phyloP scores from a whole-genome alignment of 768 basidiomycete genomes.

The Tubosaeta brunneosetosa region DNA sequence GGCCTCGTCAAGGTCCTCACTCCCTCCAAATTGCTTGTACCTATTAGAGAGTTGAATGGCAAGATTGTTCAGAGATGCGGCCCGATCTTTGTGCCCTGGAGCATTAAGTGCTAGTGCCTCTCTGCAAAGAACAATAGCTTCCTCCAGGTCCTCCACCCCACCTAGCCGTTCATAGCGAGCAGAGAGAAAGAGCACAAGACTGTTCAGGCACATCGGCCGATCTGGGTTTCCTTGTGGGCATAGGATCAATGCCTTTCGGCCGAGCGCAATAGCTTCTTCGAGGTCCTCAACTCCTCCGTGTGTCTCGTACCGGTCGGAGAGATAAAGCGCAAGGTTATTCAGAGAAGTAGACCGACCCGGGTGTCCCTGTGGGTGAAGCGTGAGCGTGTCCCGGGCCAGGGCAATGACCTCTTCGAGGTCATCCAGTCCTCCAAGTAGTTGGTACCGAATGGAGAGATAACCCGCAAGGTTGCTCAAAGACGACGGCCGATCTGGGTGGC shows the following conservation, averaged over 20 bases:
- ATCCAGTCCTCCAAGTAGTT: not conserved
- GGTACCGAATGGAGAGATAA: not conserved
- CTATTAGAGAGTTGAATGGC: no score
- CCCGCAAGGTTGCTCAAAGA: not conserved
- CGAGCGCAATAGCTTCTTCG: conserved; percentile 1
- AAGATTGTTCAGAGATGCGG: no score
- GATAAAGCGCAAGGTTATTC: not conserved
- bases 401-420: not conserved
- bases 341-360: not conserved
- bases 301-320: conserved; percentile 2
- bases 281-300: conserved; percentile 4
- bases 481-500: not conserved
- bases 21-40: no score
- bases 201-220: not conserved
- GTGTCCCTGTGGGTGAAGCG: not conserved
- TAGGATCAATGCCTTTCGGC: not conserved
- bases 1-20: no score
- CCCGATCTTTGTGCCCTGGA: no score
- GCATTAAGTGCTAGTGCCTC: no score
- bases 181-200: not conserved
- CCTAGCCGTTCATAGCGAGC: not conserved
- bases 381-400: not conserved
- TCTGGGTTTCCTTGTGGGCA: not conserved
- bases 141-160: not conserved
- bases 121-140: not conserved